phyloP scores from a whole-genome alignment of 371 early-diverging fungal genomes.

The Choanephora cucurbitarum region DNA sequence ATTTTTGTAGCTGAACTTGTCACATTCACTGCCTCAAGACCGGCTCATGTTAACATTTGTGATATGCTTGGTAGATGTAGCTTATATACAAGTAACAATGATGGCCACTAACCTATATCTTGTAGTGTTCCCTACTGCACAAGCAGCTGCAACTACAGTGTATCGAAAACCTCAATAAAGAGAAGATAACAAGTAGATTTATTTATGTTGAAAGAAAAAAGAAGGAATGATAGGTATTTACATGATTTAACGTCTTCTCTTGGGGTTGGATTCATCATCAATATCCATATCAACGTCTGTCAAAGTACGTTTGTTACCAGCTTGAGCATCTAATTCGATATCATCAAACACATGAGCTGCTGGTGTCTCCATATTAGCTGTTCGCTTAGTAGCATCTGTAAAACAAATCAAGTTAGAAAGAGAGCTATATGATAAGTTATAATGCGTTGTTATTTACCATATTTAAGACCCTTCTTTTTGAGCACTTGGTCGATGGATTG shows the following conservation, averaged over 20 bases:
- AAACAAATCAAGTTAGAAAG: neutral
- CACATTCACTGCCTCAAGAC: slow-evolving; percentile 81
- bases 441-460: slow-evolving; percentile 23
- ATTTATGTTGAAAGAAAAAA: neutral
- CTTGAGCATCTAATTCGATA: slow-evolving; percentile 8
- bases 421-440: neutral
- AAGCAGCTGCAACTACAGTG: slow-evolving; percentile 59
- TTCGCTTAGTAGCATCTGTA: slow-evolving; percentile 27
- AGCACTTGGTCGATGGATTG: slow-evolving; percentile 36
- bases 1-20: slow-evolving; percentile 69
- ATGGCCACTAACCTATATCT: too few relatives aligned
- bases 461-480: slow-evolving; percentile 49
- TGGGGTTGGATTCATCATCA: slow-evolving; percentile 17
- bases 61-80: slow-evolving; percentile 62
- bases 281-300: slow-evolving; percentile 22
- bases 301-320: slow-evolving; percentile 11
- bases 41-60: slow-evolving; percentile 81
- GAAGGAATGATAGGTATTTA: slow-evolving; percentile 2
- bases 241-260: slow-evolving; percentile 19
- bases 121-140: slow-evolving; percentile 70
- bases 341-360: slow-evolving; percentile 26
- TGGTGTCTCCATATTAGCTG: slow-evolving; percentile 29
- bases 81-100: too few relatives aligned
- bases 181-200: neutral
- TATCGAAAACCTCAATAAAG: slow-evolving; percentile 4